Percentiles rank a stretch among this genome's conserved stretches.
Conservation (phyloP, 192 early-diverging fungal genomes). For the Linnemannia elongata region DNA sequence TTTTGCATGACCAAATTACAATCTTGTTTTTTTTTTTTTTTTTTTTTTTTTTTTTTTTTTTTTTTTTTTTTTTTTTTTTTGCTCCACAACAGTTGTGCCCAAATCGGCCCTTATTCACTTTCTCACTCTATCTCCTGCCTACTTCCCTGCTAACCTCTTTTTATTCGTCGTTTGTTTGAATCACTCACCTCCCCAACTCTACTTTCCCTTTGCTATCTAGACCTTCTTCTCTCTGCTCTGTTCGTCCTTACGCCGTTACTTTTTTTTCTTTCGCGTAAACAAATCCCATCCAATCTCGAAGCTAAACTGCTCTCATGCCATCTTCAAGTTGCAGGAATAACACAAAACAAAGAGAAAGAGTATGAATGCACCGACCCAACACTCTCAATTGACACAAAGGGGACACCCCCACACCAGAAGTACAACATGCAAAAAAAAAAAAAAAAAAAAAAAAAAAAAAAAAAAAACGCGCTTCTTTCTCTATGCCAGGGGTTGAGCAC, state of each 20-base stretch:
- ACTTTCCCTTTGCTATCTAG: neutral
- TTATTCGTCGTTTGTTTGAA: neutral
- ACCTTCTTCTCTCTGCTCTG: neutral
- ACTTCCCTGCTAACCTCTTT: neutral
- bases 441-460: neutral
- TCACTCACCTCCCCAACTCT: neutral
- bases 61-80: neutral
- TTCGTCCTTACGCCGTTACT: too few relatives aligned
- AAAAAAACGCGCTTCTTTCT: neutral
- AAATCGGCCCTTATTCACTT: neutral
- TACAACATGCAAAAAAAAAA: neutral
- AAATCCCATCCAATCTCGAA: neutral
- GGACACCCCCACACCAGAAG: too few relatives aligned
- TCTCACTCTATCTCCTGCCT: neutral
- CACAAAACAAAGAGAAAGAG: neutral
- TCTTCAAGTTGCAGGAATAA: neutral
- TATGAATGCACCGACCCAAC: neutral
- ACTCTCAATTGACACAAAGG: neutral
- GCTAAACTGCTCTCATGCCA: neutral
- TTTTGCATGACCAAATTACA: neutral
- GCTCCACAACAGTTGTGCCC: neutral
- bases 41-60: conserved; percentile 8
- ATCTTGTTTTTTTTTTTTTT: conserved; percentile 2
- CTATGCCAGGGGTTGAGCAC: conserved; percentile 1
- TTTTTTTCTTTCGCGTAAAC: too few relatives aligned